Evolutionary conservation across 139 green algal species (phyloP).

Genomic region (Chlorella sorokiniana): DNA sequence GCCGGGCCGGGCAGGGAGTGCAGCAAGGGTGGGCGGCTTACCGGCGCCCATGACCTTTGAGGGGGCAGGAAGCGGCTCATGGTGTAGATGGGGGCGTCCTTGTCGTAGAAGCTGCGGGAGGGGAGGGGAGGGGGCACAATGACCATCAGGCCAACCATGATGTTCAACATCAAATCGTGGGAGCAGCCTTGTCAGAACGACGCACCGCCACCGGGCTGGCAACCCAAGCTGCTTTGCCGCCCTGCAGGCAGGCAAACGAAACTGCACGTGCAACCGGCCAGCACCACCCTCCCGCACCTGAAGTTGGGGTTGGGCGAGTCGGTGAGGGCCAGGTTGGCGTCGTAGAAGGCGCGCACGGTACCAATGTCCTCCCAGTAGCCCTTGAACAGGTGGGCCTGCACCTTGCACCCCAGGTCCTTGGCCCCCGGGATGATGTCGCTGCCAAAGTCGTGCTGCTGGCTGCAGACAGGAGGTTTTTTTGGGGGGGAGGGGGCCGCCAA

Average conservation of each 20-base stretch:
- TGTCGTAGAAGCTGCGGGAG: slow-evolving; percentile 73
- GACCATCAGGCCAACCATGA: too few relatives aligned
- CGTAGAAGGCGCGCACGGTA: slow-evolving; percentile 97
- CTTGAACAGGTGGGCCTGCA: slow-evolving; percentile 55
- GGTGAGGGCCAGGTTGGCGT: slow-evolving; percentile 93
- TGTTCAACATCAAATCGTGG: too few relatives aligned
- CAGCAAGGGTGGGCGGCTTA: slow-evolving; percentile 32
- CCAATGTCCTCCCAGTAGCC: slow-evolving; percentile 94
- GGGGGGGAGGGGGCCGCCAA: not conserved
- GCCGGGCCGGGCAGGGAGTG: not conserved
- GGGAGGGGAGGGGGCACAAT: not conserved
- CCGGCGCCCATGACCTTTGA: slow-evolving; percentile 75
- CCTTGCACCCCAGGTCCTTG: slow-evolving; percentile 74
- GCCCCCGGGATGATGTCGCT: slow-evolving; percentile 87
- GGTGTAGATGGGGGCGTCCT: slow-evolving; percentile 86
- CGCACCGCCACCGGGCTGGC: too few relatives aligned
- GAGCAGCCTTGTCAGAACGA: too few relatives aligned
- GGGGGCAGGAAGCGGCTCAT: slow-evolving; percentile 83
- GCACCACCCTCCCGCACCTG: slow-evolving; percentile 47
- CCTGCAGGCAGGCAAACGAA: too few relatives aligned
- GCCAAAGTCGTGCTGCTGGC: slow-evolving; percentile 84
- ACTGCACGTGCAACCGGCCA: too few relatives aligned
- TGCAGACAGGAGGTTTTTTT: slow-evolving; percentile 63
- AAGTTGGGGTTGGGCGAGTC: slow-evolving; percentile 84
- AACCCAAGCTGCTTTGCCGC: too few relatives aligned